Evolutionary conservation across 495 filamentous ascomycete genomes (phyloP), one percentile per base, ranked within the genome.

Genomic region (Rhizodiscina lignyota): DNA sequence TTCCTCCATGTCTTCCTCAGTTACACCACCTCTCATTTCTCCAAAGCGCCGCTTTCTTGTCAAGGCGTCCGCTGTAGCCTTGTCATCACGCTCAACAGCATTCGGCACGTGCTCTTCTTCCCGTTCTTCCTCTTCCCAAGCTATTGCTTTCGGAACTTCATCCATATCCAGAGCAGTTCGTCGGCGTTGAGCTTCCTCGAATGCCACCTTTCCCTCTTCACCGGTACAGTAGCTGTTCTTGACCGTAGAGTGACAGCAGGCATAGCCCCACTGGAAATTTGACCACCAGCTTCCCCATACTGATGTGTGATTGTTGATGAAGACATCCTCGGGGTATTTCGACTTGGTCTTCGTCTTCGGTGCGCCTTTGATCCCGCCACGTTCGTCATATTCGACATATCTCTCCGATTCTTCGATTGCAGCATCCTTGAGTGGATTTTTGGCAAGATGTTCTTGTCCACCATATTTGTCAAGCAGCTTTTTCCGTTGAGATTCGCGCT

Each of bases 231-330:
- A 97, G 51, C 82, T 91, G 50, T 96, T 94, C 61, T 91, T 94
- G 29, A 89, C 70, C 4, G 73, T 77, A 1, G 83, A 92, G 54
- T 81, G 83, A 64, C 89, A 97, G 58, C 89, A 97, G 18, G 82
- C 69, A 55, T 93, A 97, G n/a, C 91, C 89, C 89, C 89, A 97
- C 57, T 78, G 64, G 59, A 94, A 94, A 38, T 83, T 73, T 28
- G 70, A 67, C 89, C 89, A 97, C 89, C 89, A 97, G 50, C 84
- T 94, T 23, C 89, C 89, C 82, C 86, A 97, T 1, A 93, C 83
- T 0, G 79, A 72, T 16, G 73, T 83, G 52, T 97, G 89, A 47
- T 97, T 97, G 59, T 92, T 87, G 54, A 72, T 63, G 42, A 83
- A 59, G 3, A 94, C 65, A 44, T 97, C 83, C 47, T 97, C 89